These are phyloP conservation scores for Eucalyptus paniculata DNA, from an alignment of 345 rosid genomes.

Conservation along the genomic window DNA sequence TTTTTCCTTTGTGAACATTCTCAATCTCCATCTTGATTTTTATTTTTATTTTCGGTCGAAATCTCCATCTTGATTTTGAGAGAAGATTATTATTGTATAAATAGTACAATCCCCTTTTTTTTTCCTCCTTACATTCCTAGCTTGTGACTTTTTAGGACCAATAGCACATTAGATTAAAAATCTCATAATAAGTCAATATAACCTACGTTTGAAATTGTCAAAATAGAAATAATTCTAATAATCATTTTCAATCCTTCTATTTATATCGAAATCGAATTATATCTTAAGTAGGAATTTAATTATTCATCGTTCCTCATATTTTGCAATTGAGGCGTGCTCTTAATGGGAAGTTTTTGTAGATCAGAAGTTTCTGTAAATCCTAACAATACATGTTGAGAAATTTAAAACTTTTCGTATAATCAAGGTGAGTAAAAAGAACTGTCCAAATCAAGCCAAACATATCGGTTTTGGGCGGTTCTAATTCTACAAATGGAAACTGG, in stretches of 20 bases:
- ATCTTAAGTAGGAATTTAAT: background rate
- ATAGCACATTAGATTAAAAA: background rate
- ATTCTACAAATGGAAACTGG: background rate
- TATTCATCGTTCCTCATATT: background rate
- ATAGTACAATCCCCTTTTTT: background rate
- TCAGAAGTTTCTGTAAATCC: background rate
- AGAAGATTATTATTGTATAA: background rate
- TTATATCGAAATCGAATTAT: background rate
- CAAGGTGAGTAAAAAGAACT: background rate
- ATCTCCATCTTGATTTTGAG: too few species aligned
- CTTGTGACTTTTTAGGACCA: background rate
- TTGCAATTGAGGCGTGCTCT: background rate
- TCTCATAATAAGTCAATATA: background rate
- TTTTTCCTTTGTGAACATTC: background rate
- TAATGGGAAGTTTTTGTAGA: background rate
- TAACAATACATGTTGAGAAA: background rate
- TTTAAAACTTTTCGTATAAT: background rate
- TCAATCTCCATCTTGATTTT: background rate
- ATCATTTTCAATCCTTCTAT: background rate
- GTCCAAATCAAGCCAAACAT: rapidly evolving
- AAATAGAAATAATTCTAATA: background rate
- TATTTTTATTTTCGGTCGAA: rapidly evolving
- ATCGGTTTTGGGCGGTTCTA: background rate
- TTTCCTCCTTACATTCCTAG: background rate
- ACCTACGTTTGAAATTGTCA: background rate